These are phyloP conservation scores for Picea engelmannii DNA, from an alignment of 83 land plant genomes.

Conservation along the genomic window DNA sequence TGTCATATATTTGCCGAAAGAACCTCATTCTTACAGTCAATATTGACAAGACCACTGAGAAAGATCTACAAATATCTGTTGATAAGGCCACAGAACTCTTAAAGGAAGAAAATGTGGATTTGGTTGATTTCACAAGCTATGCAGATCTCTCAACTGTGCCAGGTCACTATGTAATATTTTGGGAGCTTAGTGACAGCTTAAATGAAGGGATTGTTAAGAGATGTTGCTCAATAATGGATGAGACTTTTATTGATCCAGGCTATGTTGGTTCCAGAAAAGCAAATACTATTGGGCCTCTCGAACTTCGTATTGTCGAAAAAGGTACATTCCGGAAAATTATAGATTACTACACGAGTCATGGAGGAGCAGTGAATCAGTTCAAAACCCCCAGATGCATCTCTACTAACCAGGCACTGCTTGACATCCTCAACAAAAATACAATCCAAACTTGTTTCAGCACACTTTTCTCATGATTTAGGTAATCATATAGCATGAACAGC, in stretches of 20 bases:
- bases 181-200: constrained; percentile 59
- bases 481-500: too few species aligned
- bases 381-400: constrained; percentile 65
- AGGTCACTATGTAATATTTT: constrained; percentile 70
- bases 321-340: constrained; percentile 71
- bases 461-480: constrained; percentile 1
- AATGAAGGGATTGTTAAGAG: constrained; percentile 26
- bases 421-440: constrained; percentile 40
- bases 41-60: constrained; percentile 82
- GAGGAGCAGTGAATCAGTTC: constrained; percentile 60
- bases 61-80: constrained; percentile 62
- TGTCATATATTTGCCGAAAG: constrained; percentile 58
- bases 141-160: constrained; percentile 57
- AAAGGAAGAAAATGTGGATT: constrained; percentile 42
- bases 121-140: constrained; percentile 77
- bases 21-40: constrained; percentile 63
- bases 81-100: constrained; percentile 43
- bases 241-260: constrained; percentile 64
- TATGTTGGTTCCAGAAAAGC: constrained; percentile 57
- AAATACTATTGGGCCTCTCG: constrained; percentile 61
- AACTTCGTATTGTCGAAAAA: constrained; percentile 48
- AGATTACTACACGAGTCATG: constrained; percentile 46
- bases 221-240: constrained; percentile 62
- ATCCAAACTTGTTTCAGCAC: constrained; percentile 50
- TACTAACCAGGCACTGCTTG: constrained; percentile 26